A percentile compares a stretch with the other conserved stretches of the same genome.
These are phyloP conservation scores for Pavlovales sp. DNA, from an alignment of 208 protist species.

Conservation along the genomic window DNA sequence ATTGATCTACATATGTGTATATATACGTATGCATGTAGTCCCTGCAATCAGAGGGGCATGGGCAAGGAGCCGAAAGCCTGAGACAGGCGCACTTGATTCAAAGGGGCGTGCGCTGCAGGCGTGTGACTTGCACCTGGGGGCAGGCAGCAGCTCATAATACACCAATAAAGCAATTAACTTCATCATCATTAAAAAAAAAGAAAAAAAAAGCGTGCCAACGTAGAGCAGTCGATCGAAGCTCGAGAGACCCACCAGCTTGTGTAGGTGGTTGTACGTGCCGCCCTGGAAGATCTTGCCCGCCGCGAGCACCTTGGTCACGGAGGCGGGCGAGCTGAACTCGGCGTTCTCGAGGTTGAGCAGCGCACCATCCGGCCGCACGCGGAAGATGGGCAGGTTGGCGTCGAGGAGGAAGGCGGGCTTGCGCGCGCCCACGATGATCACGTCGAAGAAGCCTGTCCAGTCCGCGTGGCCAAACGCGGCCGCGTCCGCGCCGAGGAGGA, in stretches of 20 bases:
- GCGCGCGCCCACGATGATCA: slow-evolving; percentile 43
- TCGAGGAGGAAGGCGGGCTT: slow-evolving; percentile 53
- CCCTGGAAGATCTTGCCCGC: slow-evolving; percentile 38
- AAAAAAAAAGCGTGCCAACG: no score
- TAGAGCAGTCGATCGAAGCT: slow-evolving; percentile 32
- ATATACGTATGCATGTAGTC: no score
- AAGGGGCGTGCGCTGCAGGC: no score
- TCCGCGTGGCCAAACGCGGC: background rate
- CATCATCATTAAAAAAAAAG: no score
- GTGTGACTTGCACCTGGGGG: no score
- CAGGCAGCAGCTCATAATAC: no score
- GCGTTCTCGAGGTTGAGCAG: slow-evolving; percentile 47
- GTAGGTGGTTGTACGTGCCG: slow-evolving; percentile 54
- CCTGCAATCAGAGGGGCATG: no score
- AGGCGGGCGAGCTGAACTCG: background rate
- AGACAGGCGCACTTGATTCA: no score
- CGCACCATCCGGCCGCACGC: slow-evolving; percentile 28
- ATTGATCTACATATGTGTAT: no score
- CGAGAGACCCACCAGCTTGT: slow-evolving; percentile 36
- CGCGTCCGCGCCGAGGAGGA: slow-evolving; percentile 24
- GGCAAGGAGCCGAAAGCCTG: no score
- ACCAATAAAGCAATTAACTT: no score
- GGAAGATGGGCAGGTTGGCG: slow-evolving; percentile 48
- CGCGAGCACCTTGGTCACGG: no score
- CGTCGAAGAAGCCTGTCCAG: slow-evolving; percentile 53